Evolutionary conservation across 805 yeast species (phyloP).

Genomic region (Diddensiella caesifluorescens): DNA sequence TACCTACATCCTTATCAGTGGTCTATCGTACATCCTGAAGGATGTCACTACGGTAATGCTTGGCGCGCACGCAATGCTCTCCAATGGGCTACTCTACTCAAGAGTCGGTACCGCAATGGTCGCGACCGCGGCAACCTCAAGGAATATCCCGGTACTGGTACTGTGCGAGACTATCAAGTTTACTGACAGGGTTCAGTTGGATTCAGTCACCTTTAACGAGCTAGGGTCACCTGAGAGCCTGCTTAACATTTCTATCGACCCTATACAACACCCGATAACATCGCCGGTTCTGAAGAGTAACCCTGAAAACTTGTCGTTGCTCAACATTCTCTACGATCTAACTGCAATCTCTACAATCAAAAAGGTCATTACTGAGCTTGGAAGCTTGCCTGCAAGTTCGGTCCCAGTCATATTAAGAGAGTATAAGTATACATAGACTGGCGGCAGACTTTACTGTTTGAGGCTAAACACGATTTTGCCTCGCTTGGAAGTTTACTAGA

Average conservation of each 20-base stretch:
- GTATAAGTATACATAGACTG: slow-evolving; percentile 50
- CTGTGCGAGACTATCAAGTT: slow-evolving; percentile 95
- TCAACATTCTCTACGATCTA: slow-evolving; percentile 85
- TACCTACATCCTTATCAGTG: slow-evolving; percentile 73
- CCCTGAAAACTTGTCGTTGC: slow-evolving; percentile 49
- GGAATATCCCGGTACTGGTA: slow-evolving; percentile 89
- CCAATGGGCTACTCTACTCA: slow-evolving; percentile 88
- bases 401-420: slow-evolving; percentile 96
- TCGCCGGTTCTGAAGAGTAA: slow-evolving; percentile 22
- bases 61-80: slow-evolving; percentile 96
- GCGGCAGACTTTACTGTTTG: too few relatives aligned
- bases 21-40: slow-evolving; percentile 73
- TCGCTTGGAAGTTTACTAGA: too few relatives aligned
- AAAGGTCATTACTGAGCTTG: slow-evolving; percentile 92
- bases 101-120: slow-evolving; percentile 93
- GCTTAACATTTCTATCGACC: slow-evolving; percentile 28
- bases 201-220: slow-evolving; percentile 92
- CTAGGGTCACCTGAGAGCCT: slow-evolving; percentile 38
- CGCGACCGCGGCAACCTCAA: slow-evolving; percentile 83
- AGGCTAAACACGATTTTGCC: too few relatives aligned
- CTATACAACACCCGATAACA: slow-evolving; percentile 20
- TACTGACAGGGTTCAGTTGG: slow-evolving; percentile 91
- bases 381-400: slow-evolving; percentile 95
- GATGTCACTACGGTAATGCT: slow-evolving; percentile 87
- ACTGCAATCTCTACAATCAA: slow-evolving; percentile 92